A percentile compares a stretch with the other conserved stretches of the same genome.
These are phyloP conservation scores for Aciculosporium take DNA, from an alignment of 2,329 filamentous ascomycete species.

Conservation along the genomic window DNA sequence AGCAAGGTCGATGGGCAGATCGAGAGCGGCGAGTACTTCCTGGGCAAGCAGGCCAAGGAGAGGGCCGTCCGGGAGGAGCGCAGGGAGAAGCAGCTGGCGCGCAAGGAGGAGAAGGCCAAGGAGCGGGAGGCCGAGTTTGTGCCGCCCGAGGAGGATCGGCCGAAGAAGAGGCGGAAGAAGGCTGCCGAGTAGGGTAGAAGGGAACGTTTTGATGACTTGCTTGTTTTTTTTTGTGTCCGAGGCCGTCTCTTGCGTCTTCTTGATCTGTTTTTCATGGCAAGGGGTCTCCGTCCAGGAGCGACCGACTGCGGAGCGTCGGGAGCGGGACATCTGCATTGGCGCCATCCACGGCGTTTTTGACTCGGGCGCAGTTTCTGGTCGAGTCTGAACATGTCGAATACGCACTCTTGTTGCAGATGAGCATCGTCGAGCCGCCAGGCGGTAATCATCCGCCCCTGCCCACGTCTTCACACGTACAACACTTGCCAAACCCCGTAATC, in stretches of 20 bases:
- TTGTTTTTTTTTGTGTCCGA: neutral
- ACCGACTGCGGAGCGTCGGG: too few species aligned
- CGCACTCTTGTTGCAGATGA: too few species aligned
- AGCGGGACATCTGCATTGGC: too few species aligned
- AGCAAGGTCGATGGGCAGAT: constrained; percentile 98
- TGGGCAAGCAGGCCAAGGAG: constrained; percentile 86
- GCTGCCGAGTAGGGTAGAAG: constrained; percentile 15
- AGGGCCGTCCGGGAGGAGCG: constrained; percentile 65
- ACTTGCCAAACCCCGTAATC: too few species aligned
- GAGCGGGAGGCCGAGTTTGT: constrained; percentile 78
- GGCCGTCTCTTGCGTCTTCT: neutral
- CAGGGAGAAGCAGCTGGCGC: constrained; percentile 70
- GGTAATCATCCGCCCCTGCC: too few species aligned
- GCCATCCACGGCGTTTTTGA: too few species aligned
- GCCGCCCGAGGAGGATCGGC: constrained; percentile 62
- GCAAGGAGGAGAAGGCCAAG: constrained; percentile 77
- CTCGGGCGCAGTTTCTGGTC: too few species aligned
- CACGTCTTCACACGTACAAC: too few species aligned
- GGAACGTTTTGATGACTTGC: too few species aligned
- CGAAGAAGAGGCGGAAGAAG: constrained; percentile 53
- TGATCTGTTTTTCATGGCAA: neutral
- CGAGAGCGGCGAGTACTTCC: constrained; percentile 92
- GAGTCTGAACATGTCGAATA: too few species aligned
- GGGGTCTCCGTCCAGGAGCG: too few species aligned
- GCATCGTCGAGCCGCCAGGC: too few species aligned